A percentile compares a stretch with the other conserved stretches of the same genome.
Evolutionary conservation across 441 rosid species (phyloP).

Genomic region (Croton setiger): DNA sequence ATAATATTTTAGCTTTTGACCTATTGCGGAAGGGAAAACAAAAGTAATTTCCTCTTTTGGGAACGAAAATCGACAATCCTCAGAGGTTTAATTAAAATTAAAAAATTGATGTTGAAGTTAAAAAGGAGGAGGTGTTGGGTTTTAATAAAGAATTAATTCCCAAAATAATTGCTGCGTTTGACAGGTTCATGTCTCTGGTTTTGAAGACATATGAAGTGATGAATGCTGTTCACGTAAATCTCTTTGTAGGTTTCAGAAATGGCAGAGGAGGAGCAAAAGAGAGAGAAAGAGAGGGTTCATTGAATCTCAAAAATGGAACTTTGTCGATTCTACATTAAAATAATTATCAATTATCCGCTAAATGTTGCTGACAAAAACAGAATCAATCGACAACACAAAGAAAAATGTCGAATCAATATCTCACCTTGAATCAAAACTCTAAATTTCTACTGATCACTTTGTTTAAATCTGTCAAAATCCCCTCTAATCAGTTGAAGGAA

Average conservation of each 20-base stretch:
- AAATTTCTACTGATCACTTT: not conserved
- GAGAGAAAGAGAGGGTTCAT: not conserved
- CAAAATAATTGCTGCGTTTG: constrained; percentile 25
- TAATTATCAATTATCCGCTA: not conserved
- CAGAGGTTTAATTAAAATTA: constrained; percentile 1
- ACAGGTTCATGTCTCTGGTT: constrained; percentile 44
- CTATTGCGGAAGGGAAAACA: not conserved
- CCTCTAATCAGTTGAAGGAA: not conserved
- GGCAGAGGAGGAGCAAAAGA: constrained; percentile 7
- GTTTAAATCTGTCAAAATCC: not conserved
- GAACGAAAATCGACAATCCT: constrained; percentile 23
- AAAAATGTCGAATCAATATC: not conserved
- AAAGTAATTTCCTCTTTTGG: constrained; percentile 22
- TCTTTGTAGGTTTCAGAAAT: constrained; percentile 1
- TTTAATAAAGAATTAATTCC: constrained; percentile 22
- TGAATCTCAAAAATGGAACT: not conserved
- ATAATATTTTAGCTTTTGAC: constrained; percentile 28
- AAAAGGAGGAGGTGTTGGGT: not conserved
- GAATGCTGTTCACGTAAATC: constrained; percentile 22
- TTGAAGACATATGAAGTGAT: constrained; percentile 27
- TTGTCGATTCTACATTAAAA: not conserved
- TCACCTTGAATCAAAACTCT: constrained; percentile 8
- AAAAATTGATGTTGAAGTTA: constrained; percentile 4
- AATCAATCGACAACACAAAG: not conserved
- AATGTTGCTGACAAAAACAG: not conserved